A percentile compares a stretch with the other conserved stretches of the same genome.
These are phyloP conservation scores for Candida sojae DNA, from an alignment of 1,139 yeast genomes.

Conservation along the genomic window DNA sequence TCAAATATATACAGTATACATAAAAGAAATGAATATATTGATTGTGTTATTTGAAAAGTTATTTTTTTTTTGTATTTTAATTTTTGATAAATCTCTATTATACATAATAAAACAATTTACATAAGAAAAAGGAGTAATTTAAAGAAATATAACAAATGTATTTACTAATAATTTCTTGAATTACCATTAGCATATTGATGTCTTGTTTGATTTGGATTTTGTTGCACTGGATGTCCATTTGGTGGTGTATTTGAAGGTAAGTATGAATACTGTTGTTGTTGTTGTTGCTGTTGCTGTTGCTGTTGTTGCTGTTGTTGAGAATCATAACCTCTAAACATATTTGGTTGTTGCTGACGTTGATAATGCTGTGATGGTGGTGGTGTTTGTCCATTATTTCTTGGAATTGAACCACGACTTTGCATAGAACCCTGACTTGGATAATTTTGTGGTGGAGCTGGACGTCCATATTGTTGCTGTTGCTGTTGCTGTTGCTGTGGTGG, in stretches of 20 bases:
- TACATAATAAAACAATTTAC: constrained; percentile 1
- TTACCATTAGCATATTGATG: constrained; percentile 10
- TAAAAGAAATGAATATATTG: no score
- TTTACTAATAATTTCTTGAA: constrained; percentile 10
- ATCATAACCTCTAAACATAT: constrained; percentile 13
- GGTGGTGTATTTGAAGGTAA: background rate
- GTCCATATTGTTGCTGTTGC: constrained; percentile 10
- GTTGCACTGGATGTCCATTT: background rate
- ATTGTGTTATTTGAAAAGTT: no score
- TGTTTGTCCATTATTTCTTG: constrained; percentile 6
- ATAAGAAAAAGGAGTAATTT: background rate
- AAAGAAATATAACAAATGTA: background rate
- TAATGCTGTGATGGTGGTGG: constrained; percentile 5
- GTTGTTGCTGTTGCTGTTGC: constrained; percentile 10
- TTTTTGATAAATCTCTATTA: background rate
- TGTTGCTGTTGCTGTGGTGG: no score
- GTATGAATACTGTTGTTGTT: constrained; percentile 10
- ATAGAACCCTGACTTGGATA: constrained; percentile 7
- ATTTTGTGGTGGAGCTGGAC: constrained; percentile 14
- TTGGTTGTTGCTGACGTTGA: constrained; percentile 9
- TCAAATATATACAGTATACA: no score
- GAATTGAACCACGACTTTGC: constrained; percentile 4
- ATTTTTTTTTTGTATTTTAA: no score
- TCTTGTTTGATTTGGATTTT: constrained; percentile 5
- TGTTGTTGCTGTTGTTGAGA: constrained; percentile 6